Evolutionary conservation across 208 protist genomes (phyloP), one percentile per base, ranked within the genome.

Genomic region (Leishmania braziliensis): DNA sequence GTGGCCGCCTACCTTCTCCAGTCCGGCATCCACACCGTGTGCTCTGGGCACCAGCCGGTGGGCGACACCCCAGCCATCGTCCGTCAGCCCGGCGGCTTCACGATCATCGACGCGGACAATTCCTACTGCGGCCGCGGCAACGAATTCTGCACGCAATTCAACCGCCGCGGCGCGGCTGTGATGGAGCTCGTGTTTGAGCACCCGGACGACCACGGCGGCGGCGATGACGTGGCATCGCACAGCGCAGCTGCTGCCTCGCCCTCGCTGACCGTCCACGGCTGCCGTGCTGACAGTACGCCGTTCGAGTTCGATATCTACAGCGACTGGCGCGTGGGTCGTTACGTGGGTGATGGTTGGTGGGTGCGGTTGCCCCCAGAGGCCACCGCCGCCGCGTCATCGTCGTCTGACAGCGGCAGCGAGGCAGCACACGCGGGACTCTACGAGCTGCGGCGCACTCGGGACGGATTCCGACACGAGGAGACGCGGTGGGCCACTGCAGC

Each of bases 51-150:
- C 77, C 89, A 95, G 77, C 95, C 95, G 10, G 51, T 84, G 26
- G 95, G 95, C 46, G 94, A 98, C 81, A 88, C 85, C 14, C 94
- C 95, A 1, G 84, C 87, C 2, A 79, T 97, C 69, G 89, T 97
- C 39, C 88, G 86, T 12, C 91, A 96, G 80, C 92, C 92, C 29
- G 91, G 89, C 53, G 89, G 90, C 51, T 84, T 97, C 51, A 33
- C 86, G n/a, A 87, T 91, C 70, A 71, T 97, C 43, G 84, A 81
- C 16, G 93, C 92, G 0, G 95, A 98, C 82, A 98, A 92, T 84
- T 97, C 93, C 3, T 97, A 97, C 85, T 95, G 89, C 79, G 89
- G 89, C 33, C 77, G 83, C 26, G 88, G 79, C 77, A 87, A 85
- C 68, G 43, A 48, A 3, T 87, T 83, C 33, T 86, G 84, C 77